Evolutionary conservation across 768 basidiomycete genomes (phyloP), one percentile per base, ranked within the genome.

Genomic region (Podaxis sp.): DNA sequence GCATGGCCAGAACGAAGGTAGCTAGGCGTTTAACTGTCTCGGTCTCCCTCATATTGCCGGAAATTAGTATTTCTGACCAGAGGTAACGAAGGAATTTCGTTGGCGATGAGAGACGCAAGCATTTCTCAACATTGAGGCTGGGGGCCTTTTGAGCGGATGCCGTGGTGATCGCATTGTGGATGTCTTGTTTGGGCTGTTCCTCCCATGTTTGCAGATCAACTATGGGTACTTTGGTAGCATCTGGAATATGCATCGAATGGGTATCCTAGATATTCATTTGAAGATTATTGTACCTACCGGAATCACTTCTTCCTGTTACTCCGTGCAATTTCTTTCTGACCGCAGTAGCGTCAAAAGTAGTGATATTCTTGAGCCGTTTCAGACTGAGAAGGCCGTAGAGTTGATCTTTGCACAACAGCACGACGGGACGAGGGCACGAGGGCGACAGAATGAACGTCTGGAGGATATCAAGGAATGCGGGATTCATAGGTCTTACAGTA

Each of bases 1-100:
- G 90, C 64, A 79, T 84, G 30, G 86, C 83, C 41, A 93, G 78
- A 41, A 87, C 81, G 71, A 87, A 90, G 0, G 88, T 88, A 52
- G 85, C 84, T 28, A 93, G 74, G 46, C 89, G 82, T 58, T 85
- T 80, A 70, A 84, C 84, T 17, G 78, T 80, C 63, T 91, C 90
- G 48, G 76, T 64, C 75, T 82, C 20, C 86, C 60, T 53, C 55
- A 61, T 56, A 26, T 50, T 57, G 8, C 64, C 83, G 2, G 84
- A 77, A 24, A 75, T 71, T 33, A 78, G 73, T 36, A 91, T 73
- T 69, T 91, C 89, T 13, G 77, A 75, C 91, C 91, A 94, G n/a
- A 93, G 76, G 1, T 83, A 68, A 26, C 80, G 73, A 38, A 93
- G 79, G 68, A 93, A 91, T 63, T 82, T 80, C 7, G 82, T 80